A percentile compares a stretch with the other conserved stretches of the same genome.
phyloP scores from a whole-genome alignment of 768 basidiomycete genomes.

The Russula foetens region DNA sequence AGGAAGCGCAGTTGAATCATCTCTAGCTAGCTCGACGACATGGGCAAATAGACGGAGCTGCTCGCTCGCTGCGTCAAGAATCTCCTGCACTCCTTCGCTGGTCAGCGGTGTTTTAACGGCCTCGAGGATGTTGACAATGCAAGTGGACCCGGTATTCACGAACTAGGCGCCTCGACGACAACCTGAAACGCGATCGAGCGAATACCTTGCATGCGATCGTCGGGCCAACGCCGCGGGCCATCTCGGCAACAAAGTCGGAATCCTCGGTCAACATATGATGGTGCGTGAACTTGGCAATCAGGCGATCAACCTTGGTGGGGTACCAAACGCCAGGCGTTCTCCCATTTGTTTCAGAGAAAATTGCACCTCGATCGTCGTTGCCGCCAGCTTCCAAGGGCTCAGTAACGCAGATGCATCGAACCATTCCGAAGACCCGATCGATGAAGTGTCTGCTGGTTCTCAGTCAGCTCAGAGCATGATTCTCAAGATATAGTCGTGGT shows the following conservation, averaged over 20 bases:
- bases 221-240: slow-evolving; percentile 60
- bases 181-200: neutral
- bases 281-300: slow-evolving; percentile 60
- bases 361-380: slow-evolving; percentile 72
- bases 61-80: too few species aligned
- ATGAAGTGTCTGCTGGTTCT: slow-evolving; percentile 21
- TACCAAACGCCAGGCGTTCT: slow-evolving; percentile 55
- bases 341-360: too few species aligned
- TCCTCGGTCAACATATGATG: slow-evolving; percentile 71
- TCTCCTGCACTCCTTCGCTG: slow-evolving; percentile 24
- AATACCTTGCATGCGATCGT: slow-evolving; percentile 61
- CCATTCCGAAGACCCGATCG: slow-evolving; percentile 49
- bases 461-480: neutral
- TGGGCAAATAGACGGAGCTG: too few species aligned
- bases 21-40: too few species aligned
- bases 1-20: slow-evolving; percentile 34
- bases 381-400: slow-evolving; percentile 78
- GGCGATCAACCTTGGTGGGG: slow-evolving; percentile 52
- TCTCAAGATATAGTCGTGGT: neutral
- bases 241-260: slow-evolving; percentile 77
- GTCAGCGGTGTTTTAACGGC: slow-evolving; percentile 22
- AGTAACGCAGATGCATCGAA: slow-evolving; percentile 55
- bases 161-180: slow-evolving; percentile 39
- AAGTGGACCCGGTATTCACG: slow-evolving; percentile 63
- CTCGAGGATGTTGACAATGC: slow-evolving; percentile 50